phyloP scores from a whole-genome alignment of 306 rosid species.

The Dalbergia cochinchinensis region DNA sequence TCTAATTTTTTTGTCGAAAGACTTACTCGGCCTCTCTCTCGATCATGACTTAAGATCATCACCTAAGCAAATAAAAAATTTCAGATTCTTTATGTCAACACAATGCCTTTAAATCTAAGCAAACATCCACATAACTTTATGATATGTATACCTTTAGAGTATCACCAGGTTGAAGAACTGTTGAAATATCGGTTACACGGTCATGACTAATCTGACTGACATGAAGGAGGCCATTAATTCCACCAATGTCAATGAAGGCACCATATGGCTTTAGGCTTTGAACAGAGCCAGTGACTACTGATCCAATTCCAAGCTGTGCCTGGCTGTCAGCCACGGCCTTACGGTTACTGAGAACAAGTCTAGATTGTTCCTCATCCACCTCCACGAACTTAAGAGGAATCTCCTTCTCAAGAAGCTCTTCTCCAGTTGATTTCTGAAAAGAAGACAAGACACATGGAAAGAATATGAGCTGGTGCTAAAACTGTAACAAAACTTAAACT shows the following conservation, averaged over 20 bases:
- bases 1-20: conserved; percentile 96
- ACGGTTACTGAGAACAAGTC: conserved; percentile 95
- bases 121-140: conserved; percentile 22
- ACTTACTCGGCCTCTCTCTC: conserved; percentile 92
- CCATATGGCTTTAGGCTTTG: conserved; percentile 97
- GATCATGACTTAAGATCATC: conserved; percentile 96
- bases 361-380: conserved; percentile 92
- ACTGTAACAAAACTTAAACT: neutral
- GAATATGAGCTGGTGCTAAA: conserved; percentile 26
- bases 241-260: conserved; percentile 96
- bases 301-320: conserved; percentile 96
- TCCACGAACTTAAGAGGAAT: conserved; percentile 96
- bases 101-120: conserved; percentile 11
- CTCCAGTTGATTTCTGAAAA: conserved; percentile 75
- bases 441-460: conserved; percentile 31
- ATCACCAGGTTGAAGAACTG: conserved; percentile 97
- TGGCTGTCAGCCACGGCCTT: conserved; percentile 96
- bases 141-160: conserved; percentile 73
- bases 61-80: conserved; percentile 63
- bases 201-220: conserved; percentile 99
- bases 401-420: conserved; percentile 86
- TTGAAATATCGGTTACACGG: conserved; percentile 83
- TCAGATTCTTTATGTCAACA: conserved; percentile 13
- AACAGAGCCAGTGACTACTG: conserved; percentile 89
- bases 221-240: conserved; percentile 97